Conservation (phyloP, 148 eudicot genomes). For the Rhododendron ovatum region DNA sequence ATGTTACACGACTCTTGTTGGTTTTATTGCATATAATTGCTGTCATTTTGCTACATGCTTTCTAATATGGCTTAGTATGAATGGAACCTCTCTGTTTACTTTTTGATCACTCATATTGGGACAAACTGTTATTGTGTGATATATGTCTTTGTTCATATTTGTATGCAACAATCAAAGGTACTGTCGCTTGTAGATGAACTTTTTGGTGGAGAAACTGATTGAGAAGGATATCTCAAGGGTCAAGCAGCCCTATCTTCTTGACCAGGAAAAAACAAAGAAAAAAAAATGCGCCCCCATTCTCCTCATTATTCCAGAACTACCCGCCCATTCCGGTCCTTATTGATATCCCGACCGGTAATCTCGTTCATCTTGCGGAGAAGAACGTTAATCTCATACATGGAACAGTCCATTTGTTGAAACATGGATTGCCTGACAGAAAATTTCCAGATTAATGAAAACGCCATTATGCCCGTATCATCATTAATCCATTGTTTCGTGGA, state of each 20-base stretch:
- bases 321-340: background rate
- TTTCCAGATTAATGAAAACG: background rate
- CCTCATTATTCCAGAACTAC: too few relatives aligned
- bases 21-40: background rate
- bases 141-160: background rate
- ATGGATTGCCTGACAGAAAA: background rate
- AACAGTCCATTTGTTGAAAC: background rate
- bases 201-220: background rate
- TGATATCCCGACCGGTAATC: background rate
- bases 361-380: too few relatives aligned
- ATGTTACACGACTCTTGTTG: background rate
- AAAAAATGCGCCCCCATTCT: too few relatives aligned
- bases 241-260: background rate
- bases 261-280: too few relatives aligned
- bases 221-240: background rate
- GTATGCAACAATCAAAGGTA: background rate
- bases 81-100: background rate
- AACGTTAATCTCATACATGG: too few relatives aligned
- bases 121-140: background rate
- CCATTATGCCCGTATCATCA: too few relatives aligned
- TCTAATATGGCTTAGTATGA: background rate
- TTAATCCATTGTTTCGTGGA: background rate
- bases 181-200: background rate
- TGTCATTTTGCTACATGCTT: background rate
- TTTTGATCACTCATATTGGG: background rate